Conservation (phyloP, 805 yeast species). For the Wickerhamomyces alni region DNA sequence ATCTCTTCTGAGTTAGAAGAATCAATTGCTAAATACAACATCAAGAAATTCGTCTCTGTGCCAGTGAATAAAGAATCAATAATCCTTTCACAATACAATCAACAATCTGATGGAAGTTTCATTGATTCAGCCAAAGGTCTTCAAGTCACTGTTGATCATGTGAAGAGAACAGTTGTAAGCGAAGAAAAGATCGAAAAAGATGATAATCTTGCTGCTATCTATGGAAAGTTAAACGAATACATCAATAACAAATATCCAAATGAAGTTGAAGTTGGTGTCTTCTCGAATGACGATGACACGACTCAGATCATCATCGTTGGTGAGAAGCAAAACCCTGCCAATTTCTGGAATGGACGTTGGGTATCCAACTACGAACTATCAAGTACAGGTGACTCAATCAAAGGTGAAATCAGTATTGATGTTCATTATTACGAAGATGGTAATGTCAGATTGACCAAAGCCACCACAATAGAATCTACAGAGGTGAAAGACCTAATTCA, state of each 20-base stretch:
- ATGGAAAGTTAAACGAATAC: conserved; percentile 33
- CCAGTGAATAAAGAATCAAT: conserved; percentile 26
- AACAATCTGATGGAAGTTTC: conserved; percentile 39
- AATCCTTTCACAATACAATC: conserved; percentile 45
- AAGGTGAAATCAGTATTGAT: conserved; percentile 58
- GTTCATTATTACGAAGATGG: conserved; percentile 97
- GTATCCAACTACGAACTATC: conserved; percentile 53
- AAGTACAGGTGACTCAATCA: conserved; percentile 25
- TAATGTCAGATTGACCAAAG: conserved; percentile 70
- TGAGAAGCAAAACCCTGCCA: conserved; percentile 62
- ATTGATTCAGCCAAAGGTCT: conserved; percentile 45
- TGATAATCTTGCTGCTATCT: conserved; percentile 11
- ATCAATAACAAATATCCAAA: conserved; percentile 65
- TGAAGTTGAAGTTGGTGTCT: conserved; percentile 38
- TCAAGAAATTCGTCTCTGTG: conserved; percentile 31
- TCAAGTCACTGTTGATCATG: conserved; percentile 55
- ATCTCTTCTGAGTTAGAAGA: conserved; percentile 27
- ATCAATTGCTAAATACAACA: conserved; percentile 35
- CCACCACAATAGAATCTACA: conserved; percentile 24
- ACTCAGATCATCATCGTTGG: conserved; percentile 55
- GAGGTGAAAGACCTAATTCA: conserved; percentile 28
- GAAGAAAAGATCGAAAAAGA: conserved; percentile 35
- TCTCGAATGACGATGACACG: conserved; percentile 26
- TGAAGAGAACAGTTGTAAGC: conserved; percentile 42
- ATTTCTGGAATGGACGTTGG: conserved; percentile 92